phyloP scores from a whole-genome alignment of 2,329 filamentous ascomycete species.

The Ceratocystis alfenasii region DNA sequence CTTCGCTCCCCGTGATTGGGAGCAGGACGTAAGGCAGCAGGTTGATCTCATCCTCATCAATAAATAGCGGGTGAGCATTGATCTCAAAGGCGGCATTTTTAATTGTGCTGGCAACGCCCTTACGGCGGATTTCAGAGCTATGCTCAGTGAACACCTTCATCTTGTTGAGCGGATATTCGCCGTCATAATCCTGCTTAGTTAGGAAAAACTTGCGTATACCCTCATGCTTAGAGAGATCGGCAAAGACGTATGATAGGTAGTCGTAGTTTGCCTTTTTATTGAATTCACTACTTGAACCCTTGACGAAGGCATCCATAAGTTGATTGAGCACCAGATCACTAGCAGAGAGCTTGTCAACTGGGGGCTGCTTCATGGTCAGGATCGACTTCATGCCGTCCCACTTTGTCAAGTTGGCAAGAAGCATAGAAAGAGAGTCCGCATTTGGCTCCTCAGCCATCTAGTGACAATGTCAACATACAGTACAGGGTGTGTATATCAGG shows the following conservation, averaged over 20 bases:
- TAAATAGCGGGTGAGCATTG: conserved; percentile 55
- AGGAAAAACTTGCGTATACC: conserved; percentile 66
- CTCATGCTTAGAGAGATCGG: conserved; percentile 74
- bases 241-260: conserved; percentile 88
- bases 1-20: conserved; percentile 77
- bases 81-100: conserved; percentile 88
- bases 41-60: conserved; percentile 61
- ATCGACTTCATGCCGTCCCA: conserved; percentile 59
- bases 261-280: conserved; percentile 82
- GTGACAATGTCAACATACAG: background rate
- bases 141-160: conserved; percentile 92
- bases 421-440: conserved; percentile 77
- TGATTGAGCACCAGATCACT: conserved; percentile 73
- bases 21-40: conserved; percentile 80
- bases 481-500: no score
- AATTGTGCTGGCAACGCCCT: conserved; percentile 90
- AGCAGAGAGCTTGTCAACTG: conserved; percentile 58
- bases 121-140: conserved; percentile 65
- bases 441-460: conserved; percentile 64
- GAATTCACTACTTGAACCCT: conserved; percentile 68
- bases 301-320: conserved; percentile 90
- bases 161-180: conserved; percentile 79
- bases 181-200: conserved; percentile 61
- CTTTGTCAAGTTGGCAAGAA: conserved; percentile 85
- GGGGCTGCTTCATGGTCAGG: conserved; percentile 52